Percentiles rank a stretch among this genome's conserved stretches.
These are phyloP conservation scores for Globisporangium yorkense DNA, from an alignment of 352 stramenopile species.

Conservation along the genomic window DNA sequence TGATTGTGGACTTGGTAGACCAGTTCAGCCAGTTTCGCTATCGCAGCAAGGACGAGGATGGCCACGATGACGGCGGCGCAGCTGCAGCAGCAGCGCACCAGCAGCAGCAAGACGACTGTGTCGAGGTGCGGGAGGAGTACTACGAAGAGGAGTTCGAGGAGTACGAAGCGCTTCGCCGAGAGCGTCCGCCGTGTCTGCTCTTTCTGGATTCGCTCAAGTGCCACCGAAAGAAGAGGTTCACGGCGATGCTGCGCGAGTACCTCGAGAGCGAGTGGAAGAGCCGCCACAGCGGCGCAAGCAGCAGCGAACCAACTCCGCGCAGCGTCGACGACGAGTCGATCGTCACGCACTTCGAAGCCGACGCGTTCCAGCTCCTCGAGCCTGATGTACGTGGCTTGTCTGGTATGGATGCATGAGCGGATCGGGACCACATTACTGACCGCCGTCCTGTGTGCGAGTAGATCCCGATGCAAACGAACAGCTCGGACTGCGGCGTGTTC, in stretches of 20 bases:
- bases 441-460: conserved; percentile 8
- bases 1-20: conserved; percentile 30
- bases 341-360: conserved; percentile 41
- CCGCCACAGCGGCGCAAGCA: conserved; percentile 7
- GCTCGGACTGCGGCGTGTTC: conserved; percentile 90
- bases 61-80: not conserved
- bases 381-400: conserved; percentile 52
- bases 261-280: conserved; percentile 75
- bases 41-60: not conserved
- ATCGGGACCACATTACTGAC: not conserved
- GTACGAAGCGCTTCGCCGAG: conserved; percentile 25
- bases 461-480: conserved; percentile 92
- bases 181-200: conserved; percentile 76
- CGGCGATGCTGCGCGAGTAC: conserved; percentile 79
- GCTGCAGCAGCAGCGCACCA: not conserved
- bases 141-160: conserved; percentile 43
- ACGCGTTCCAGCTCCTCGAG: conserved; percentile 50
- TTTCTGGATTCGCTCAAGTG: conserved; percentile 95
- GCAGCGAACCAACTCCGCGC: conserved; percentile 2
- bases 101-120: conserved; percentile 5
- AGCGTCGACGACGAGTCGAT: conserved; percentile 14
- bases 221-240: conserved; percentile 89
- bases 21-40: conserved; percentile 14
- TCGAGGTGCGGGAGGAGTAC: conserved; percentile 16
- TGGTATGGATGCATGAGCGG: too few species aligned